Percentiles rank a stretch among this genome's conserved stretches.
Conservation (phyloP, 805 yeast species). For the Sungouiella blattae region DNA sequence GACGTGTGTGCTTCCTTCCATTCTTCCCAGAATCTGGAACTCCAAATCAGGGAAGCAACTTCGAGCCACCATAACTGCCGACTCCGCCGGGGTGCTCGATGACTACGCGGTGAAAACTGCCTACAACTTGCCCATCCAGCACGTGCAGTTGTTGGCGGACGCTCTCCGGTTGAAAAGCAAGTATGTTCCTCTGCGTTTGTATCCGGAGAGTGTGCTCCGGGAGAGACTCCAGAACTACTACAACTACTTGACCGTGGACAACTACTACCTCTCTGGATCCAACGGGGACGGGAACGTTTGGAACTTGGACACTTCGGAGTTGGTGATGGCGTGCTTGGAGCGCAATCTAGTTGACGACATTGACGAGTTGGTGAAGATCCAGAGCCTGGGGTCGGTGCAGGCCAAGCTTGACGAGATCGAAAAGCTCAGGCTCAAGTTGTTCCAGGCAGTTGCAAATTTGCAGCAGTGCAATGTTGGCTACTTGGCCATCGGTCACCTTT, state of each 20-base stretch:
- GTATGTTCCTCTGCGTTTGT: conserved; percentile 37
- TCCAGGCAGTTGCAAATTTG: conserved; percentile 40
- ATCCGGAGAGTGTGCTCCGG: conserved; percentile 36
- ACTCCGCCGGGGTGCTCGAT: conserved; percentile 9
- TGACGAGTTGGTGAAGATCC: conserved; percentile 20
- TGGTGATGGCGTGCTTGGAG: conserved; percentile 51
- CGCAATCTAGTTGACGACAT: conserved; percentile 45
- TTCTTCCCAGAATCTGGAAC: conserved; percentile 36
- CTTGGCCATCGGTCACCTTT: conserved; percentile 21
- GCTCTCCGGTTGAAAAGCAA: conserved; percentile 36
- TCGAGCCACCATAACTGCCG: background rate
- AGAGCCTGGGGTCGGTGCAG: conserved; percentile 12
- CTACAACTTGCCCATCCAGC: conserved; percentile 39
- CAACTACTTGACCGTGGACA: conserved; percentile 51
- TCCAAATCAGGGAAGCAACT: conserved; percentile 9
- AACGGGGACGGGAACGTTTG: conserved; percentile 41
- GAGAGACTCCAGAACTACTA: conserved; percentile 33
- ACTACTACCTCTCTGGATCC: conserved; percentile 40
- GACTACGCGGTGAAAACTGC: conserved; percentile 43
- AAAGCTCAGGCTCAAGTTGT: conserved; percentile 33
- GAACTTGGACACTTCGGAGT: conserved; percentile 46
- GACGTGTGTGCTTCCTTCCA: conserved; percentile 53
- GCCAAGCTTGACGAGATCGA: conserved; percentile 17
- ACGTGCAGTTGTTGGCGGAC: conserved; percentile 33
- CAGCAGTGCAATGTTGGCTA: conserved; percentile 38